A percentile compares a stretch with the other conserved stretches of the same genome.
phyloP scores from a whole-genome alignment of 169 alveolate species.

The Plasmodium gaboni region DNA sequence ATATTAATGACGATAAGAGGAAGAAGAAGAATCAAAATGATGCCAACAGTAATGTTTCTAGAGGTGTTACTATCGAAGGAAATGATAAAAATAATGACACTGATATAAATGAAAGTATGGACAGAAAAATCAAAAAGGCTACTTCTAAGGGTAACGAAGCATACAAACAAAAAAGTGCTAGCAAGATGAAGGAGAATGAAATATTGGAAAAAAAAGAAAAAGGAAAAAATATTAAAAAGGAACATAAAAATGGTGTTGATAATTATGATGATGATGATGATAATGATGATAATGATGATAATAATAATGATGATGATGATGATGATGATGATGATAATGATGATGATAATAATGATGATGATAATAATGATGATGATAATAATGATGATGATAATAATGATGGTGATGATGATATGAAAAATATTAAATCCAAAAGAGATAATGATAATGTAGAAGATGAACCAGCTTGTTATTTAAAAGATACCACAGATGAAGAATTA shows the following conservation, averaged over 20 bases:
- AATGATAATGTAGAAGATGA: neutral
- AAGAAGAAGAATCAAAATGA: too few species aligned
- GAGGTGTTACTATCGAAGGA: too few species aligned
- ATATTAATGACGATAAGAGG: too few species aligned
- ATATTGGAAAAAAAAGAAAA: too few species aligned
- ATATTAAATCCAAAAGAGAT: neutral
- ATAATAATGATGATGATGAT: neutral
- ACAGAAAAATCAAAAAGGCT: too few species aligned
- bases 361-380: neutral
- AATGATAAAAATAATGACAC: too few species aligned
- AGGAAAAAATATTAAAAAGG: too few species aligned
- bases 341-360: neutral
- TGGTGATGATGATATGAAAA: neutral
- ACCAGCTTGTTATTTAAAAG: slow-evolving; percentile 26
- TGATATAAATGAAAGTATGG: too few species aligned
- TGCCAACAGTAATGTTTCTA: too few species aligned
- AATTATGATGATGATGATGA: neutral
- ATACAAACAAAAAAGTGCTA: too few species aligned
- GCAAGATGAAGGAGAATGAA: too few species aligned
- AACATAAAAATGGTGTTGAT: neutral
- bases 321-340: neutral
- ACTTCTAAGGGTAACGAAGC: too few species aligned
- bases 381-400: neutral
- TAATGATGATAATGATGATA: neutral
- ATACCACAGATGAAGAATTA: slow-evolving; percentile 40